Base-by-base conservation (phyloP, 495 filamentous ascomycete genomes). In the Penicillium goetzii region DNA sequence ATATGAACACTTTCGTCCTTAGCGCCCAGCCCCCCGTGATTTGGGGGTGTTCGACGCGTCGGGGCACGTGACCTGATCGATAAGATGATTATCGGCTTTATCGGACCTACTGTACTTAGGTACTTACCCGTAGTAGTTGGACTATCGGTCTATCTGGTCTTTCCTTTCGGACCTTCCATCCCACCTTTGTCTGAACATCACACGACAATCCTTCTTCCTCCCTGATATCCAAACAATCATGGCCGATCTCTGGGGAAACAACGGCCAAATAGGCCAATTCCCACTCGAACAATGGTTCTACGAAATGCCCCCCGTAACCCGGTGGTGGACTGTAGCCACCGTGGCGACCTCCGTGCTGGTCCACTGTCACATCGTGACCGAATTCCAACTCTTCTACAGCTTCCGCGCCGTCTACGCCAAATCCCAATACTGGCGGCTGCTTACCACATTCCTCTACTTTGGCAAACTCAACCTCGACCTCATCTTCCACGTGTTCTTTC, bases 401-500 rank as follows among this genome's bases (percentile, higher is more conserved):
- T 93, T 93, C 73, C 88, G 90, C 36, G 87, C 92, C 14, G 95
- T 97, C 58, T 99, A 96, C 72, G 75, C 87, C 59, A 96, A 96
- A 77, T 87, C 87, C 51, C 92, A 98, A 91, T 98, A 97, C 78
- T 98, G 96, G 96, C 92, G 95, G 28, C 81, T 99, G 2, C 63
- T 97, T 19, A 93, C 93, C 14, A 96, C 96, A 3, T 99, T 99
- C 78, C 85, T 97, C 65, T 99, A 98, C 80, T 97, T 98, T 74
- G 96, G 96, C 23, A 92, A 93, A 12, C 85, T 99, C 56, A 92
- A 88, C 45, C 88, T 99, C 68, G 95, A 99, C 76, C 88, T 99
- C 26, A 85, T 98, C 69, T 98, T 97, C 85, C 96, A 99, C 73
- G 90, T 99, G 77, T 99, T 97, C 84, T 99, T 99, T 83, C 87